Percentiles rank a stretch among this genome's conserved stretches.
Evolutionary conservation across 2,329 filamentous ascomycete species (phyloP).

Genomic region (Sclerotinia sclerotiorum): DNA sequence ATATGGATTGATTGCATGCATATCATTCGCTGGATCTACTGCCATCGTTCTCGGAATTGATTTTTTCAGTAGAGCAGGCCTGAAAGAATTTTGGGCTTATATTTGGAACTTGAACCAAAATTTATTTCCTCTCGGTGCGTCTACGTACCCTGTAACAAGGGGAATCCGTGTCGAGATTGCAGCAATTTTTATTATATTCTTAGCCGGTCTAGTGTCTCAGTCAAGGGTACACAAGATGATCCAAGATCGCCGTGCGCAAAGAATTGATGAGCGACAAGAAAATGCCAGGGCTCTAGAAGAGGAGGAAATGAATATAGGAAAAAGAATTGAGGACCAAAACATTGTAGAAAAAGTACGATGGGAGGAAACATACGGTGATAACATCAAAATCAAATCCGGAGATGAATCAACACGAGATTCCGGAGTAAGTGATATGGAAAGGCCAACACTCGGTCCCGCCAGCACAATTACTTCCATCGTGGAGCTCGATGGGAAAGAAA

Average conservation of each 20-base stretch:
- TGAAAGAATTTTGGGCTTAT: slow-evolving; percentile 96
- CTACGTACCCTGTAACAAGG: slow-evolving; percentile 80
- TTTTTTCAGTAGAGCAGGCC: slow-evolving; percentile 82
- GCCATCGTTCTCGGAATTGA: slow-evolving; percentile 81
- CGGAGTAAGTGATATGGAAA: slow-evolving; percentile 45
- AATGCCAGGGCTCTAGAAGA: slow-evolving; percentile 55
- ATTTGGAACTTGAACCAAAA: slow-evolving; percentile 80
- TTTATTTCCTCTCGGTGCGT: slow-evolving; percentile 73
- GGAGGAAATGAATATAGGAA: slow-evolving; percentile 70
- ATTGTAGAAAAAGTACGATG: slow-evolving; percentile 65
- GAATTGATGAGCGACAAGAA: slow-evolving; percentile 51
- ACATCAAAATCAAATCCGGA: slow-evolving; percentile 45
- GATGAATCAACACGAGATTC: slow-evolving; percentile 34
- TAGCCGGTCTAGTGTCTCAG: slow-evolving; percentile 80
- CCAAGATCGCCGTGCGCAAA: slow-evolving; percentile 58
- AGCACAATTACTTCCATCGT: slow-evolving; percentile 37
- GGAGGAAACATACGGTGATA: slow-evolving; percentile 75
- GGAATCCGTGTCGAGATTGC: slow-evolving; percentile 85
- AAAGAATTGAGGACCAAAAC: slow-evolving; percentile 62
- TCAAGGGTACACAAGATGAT: slow-evolving; percentile 83
- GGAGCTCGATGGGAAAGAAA: slow-evolving; percentile 46
- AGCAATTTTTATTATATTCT: slow-evolving; percentile 69
- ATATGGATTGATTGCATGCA: slow-evolving; percentile 73
- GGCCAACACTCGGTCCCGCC: slow-evolving; percentile 45
- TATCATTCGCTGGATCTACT: slow-evolving; percentile 80